Evolutionary conservation across 1,284 basidiomycete species (phyloP), one percentile per base, ranked within the genome.

Genomic region (Coniferiporia sulphurascens): DNA sequence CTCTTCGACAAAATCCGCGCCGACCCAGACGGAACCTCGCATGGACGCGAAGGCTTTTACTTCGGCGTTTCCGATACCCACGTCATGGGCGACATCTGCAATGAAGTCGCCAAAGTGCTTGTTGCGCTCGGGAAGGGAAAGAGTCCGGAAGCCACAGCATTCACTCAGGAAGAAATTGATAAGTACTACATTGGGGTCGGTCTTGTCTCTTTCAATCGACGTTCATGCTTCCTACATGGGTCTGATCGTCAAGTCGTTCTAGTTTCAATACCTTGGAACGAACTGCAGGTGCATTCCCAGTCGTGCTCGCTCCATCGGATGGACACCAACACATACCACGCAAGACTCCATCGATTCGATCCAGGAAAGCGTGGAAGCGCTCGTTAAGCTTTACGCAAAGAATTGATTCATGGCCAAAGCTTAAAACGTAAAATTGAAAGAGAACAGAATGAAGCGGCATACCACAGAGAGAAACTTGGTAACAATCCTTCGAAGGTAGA

Each of bases 291-390:
- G 75, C 62, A 72, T 70, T 22, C 78, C 76, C 1, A 80, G 76
- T 59, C 72, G 80, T n/a, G 77, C 76, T 2, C 77, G 78, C 55
- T 69, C 73, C 1, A 73, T 88, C 50, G 85, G 86, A 0, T 85
- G 84, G 83, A 75, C 76, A 52, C 80, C 83, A 1, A 73, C 65
- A 35, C 71, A 78, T 59, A 74, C 73, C 3, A 78, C 72, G 0
- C 67, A 69, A 9, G 81, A 84, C 59, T 67, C 84, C 60, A 63
- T 81, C 46, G 73, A 68, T 4, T 78, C 77, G 64, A 71, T 85
- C 35, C 70, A 67, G 63, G 66, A 66, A 1, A 79, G 83, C 58
- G 71, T 78, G 0, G 71, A 77, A 59, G 70, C 63, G 21, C 50
- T 59, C 8, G 48, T 59, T 19, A 32, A 21, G 22, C 52, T 32